phyloP scores from a whole-genome alignment of 2,329 filamentous ascomycete genomes.

The Periconia sp. region DNA sequence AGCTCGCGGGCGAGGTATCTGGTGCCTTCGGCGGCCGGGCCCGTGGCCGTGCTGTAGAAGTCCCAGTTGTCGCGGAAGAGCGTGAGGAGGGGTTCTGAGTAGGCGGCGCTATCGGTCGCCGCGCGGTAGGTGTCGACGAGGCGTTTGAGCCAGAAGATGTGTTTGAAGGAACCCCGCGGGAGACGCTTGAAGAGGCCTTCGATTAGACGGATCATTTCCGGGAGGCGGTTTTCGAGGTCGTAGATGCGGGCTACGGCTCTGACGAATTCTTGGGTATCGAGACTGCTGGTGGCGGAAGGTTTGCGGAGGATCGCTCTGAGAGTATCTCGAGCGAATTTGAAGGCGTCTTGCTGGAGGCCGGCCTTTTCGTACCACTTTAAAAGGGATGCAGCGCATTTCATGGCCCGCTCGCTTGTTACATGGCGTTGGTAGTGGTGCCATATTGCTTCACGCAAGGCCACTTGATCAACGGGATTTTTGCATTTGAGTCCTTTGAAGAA shows the following conservation, averaged over 20 bases:
- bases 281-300: not conserved
- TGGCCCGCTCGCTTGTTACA: not conserved
- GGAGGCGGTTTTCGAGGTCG: not conserved
- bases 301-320: not conserved
- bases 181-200: not conserved
- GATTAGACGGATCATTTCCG: not conserved
- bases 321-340: not conserved
- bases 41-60: not conserved
- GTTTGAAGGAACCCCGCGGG: not conserved
- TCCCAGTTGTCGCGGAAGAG: conserved; percentile 4
- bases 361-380: conserved; percentile 1
- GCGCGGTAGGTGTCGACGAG: not conserved
- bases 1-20: conserved; percentile 3
- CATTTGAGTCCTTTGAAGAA: not conserved
- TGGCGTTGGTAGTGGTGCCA: conserved; percentile 1
- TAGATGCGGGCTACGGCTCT: not conserved
- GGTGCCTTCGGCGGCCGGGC: not conserved
- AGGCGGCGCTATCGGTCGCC: not conserved
- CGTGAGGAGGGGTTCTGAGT: not conserved
- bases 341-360: conserved; percentile 1
- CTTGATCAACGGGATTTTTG: conserved; percentile 56
- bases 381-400: not conserved
- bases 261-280: not conserved
- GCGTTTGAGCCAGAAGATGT: conserved; percentile 1
- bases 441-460: conserved; percentile 2